Evolutionary conservation across 148 eudicot species (phyloP).

Genomic region (Nepenthes mirabilis): DNA sequence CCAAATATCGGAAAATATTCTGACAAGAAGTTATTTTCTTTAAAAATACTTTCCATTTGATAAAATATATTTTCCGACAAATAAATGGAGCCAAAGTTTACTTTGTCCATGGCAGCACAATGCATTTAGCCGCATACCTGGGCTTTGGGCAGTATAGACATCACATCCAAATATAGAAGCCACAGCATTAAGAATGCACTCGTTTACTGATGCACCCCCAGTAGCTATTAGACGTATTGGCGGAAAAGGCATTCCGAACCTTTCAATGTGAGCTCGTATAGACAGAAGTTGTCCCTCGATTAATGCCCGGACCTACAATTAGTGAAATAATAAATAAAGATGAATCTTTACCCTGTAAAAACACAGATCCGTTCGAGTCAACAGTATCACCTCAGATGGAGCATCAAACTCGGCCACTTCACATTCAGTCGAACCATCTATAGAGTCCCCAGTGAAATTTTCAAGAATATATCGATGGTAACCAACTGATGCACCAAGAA

Average conservation of each 20-base stretch:
- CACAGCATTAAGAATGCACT: conserved; percentile 41
- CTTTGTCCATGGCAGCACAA: background rate
- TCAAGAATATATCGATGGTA: conserved; percentile 61
- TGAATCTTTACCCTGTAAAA: too few relatives aligned
- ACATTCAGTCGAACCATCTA: conserved; percentile 43
- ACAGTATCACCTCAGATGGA: conserved; percentile 42
- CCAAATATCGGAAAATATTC: too few relatives aligned
- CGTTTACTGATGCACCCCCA: conserved; percentile 81
- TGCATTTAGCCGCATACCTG: conserved; percentile 26
- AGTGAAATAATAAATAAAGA: background rate
- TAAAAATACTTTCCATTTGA: background rate
- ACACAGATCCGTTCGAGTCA: too few relatives aligned
- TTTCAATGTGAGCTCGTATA: conserved; percentile 75
- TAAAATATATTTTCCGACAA: too few relatives aligned
- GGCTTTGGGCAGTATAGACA: conserved; percentile 67
- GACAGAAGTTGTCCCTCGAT: conserved; percentile 84
- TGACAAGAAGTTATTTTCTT: too few relatives aligned
- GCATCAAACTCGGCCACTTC: conserved; percentile 72
- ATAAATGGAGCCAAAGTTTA: too few relatives aligned
- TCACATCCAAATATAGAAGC: conserved; percentile 87
- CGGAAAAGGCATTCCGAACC: conserved; percentile 91
- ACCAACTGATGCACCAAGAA: conserved; percentile 38
- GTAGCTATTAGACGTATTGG: conserved; percentile 86
- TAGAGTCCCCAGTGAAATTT: conserved; percentile 43
- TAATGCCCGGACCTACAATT: conserved; percentile 61